Evolutionary conservation across 257 asterid species (phyloP).

Genomic region (Primulina huaijiensis): DNA sequence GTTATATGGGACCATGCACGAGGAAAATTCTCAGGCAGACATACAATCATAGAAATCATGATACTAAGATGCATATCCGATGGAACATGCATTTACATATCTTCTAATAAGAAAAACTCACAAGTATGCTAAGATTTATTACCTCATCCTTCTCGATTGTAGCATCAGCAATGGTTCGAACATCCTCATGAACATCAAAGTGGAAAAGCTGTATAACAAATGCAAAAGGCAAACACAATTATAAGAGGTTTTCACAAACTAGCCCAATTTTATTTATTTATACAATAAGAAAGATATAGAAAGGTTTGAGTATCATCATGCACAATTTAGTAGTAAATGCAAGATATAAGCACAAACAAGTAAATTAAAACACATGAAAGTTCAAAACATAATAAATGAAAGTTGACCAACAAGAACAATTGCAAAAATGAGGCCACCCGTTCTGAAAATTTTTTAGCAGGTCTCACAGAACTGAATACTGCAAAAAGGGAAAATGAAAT

Average conservation of each 20-base stretch:
- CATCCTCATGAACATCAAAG: constrained; percentile 99
- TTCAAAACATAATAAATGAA: not conserved
- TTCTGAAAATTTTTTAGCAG: not conserved
- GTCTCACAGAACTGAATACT: not conserved
- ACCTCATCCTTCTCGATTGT: constrained; percentile 99
- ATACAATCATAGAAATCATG: constrained; percentile 7
- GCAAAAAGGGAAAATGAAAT: not conserved
- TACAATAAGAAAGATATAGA: not conserved
- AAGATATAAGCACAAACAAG: constrained; percentile 1
- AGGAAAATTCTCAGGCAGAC: constrained; percentile 3
- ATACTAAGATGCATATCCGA: not conserved
- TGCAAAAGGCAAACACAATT: not conserved
- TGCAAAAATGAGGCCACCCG: not conserved
- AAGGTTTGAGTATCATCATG: not conserved
- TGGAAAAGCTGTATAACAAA: constrained; percentile 78
- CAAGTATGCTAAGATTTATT: constrained; percentile 22
- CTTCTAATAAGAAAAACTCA: not conserved
- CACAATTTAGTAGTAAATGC: not conserved
- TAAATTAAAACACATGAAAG: not conserved
- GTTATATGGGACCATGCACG: not conserved
- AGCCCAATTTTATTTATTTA: not conserved
- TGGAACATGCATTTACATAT: constrained; percentile 4
- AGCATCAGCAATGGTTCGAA: constrained; percentile 93
- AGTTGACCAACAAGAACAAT: not conserved
- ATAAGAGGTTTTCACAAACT: not conserved